phyloP scores from a whole-genome alignment of 2,329 filamentous ascomycete genomes.

The Diplocarpon rosae region DNA sequence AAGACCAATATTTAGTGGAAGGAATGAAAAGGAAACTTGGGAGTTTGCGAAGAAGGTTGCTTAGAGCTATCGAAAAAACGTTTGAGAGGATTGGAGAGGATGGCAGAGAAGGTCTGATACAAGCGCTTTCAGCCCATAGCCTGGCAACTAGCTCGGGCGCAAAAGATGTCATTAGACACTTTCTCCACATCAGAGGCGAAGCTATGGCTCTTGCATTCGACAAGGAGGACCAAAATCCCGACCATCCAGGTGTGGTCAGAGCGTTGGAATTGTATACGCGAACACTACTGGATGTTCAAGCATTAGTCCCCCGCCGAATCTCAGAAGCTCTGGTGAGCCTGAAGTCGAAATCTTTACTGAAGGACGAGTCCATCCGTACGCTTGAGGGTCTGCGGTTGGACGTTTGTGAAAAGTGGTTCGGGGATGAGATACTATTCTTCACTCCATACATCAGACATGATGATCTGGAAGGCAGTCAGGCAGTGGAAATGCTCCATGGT shows the following conservation, averaged over 20 bases:
- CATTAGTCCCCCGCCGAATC: conserved; percentile 61
- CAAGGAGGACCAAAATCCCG: conserved; percentile 32
- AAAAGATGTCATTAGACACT: conserved; percentile 67
- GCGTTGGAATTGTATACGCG: conserved; percentile 63
- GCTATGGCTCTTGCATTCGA: conserved; percentile 55
- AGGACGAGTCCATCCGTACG: conserved; percentile 53
- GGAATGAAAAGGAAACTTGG: conserved; percentile 53
- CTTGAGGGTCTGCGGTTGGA: conserved; percentile 68
- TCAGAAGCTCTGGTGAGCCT: conserved; percentile 57
- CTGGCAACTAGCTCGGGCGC: conserved; percentile 71
- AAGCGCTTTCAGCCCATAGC: conserved; percentile 72
- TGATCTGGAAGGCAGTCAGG: conserved; percentile 52
- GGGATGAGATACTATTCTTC: conserved; percentile 73
- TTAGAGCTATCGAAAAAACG: conserved; percentile 58
- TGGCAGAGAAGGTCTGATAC: conserved; percentile 45
- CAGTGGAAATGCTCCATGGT: conserved; percentile 45
- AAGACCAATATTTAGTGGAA: conserved; percentile 35
- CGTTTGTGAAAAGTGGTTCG: conserved; percentile 67
- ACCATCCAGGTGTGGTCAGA: conserved; percentile 39
- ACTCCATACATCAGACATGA: conserved; percentile 81
- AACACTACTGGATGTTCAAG: conserved; percentile 68
- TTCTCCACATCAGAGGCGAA: conserved; percentile 61
- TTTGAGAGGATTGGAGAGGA: conserved; percentile 46
- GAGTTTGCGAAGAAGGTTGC: conserved; percentile 49
- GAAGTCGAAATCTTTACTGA: conserved; percentile 60